Evolutionary conservation across 1,284 basidiomycete species (phyloP).

Genomic region (Sanghuangporus baumii): DNA sequence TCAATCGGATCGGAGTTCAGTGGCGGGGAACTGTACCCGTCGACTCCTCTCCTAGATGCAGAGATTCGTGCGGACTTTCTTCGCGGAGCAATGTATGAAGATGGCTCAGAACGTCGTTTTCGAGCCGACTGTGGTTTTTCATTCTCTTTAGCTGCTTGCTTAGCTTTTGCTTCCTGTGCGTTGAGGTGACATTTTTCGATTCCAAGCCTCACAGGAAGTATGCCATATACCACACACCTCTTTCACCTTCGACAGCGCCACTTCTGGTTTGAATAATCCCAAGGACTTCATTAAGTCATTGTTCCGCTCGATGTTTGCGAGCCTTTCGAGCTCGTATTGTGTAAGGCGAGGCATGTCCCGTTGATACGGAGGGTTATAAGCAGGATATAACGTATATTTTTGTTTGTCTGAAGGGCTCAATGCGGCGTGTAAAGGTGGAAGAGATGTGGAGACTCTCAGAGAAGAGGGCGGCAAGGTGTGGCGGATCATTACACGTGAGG

Average conservation of each 20-base stretch:
- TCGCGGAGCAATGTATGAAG: conserved; percentile 23
- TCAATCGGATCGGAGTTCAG: conserved; percentile 18
- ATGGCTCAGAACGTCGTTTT: conserved; percentile 21
- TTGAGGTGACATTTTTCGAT: background rate
- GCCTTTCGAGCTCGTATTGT: conserved; percentile 28
- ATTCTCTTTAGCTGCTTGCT: background rate
- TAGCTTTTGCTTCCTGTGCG: background rate
- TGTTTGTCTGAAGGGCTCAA: background rate
- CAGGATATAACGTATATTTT: background rate
- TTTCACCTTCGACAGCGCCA: conserved; percentile 6
- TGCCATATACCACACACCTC: background rate
- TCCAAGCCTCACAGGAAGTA: background rate
- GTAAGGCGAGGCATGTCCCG: conserved; percentile 15
- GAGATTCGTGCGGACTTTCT: conserved; percentile 16
- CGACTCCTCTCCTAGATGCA: background rate
- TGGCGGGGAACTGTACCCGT: background rate
- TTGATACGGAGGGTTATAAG: too few species aligned
- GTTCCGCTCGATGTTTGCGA: conserved; percentile 32
- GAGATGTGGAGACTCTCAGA: background rate
- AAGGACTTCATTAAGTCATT: conserved; percentile 22
- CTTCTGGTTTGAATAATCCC: conserved; percentile 12
- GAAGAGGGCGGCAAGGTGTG: background rate
- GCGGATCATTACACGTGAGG: background rate
- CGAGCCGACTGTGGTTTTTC: background rate
- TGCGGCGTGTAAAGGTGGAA: background rate